Evolutionary conservation across 2,329 filamentous ascomycete species (phyloP).

Genomic region (Penicillium expansum): DNA sequence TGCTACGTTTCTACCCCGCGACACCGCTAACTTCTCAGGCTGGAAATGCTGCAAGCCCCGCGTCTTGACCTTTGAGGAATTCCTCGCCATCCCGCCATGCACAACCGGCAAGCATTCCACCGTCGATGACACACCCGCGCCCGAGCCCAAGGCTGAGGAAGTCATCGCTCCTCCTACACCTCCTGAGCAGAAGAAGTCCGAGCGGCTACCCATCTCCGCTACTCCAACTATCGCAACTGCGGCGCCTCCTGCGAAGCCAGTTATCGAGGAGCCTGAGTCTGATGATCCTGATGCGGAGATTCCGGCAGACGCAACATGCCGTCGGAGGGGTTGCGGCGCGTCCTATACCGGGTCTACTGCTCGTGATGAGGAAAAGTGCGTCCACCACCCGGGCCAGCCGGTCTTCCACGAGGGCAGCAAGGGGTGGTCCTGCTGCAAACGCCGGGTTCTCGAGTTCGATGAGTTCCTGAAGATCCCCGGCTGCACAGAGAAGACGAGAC

Average conservation of each 20-base stretch:
- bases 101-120: conserved; percentile 90
- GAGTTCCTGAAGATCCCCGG: conserved; percentile 96
- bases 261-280: conserved; percentile 70
- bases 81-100: conserved; percentile 87
- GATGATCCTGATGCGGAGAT: conserved; percentile 76
- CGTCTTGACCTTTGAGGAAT: conserved; percentile 96
- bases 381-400: conserved; percentile 83
- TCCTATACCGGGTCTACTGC: conserved; percentile 59
- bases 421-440: conserved; percentile 95
- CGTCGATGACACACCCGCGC: conserved; percentile 66
- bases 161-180: conserved; percentile 26
- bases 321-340: conserved; percentile 70
- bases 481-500: conserved; percentile 75
- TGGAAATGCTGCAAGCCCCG: conserved; percentile 99
- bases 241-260: conserved; percentile 34
- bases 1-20: not conserved
- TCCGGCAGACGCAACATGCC: conserved; percentile 70
- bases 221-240: conserved; percentile 32
- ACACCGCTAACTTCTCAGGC: conserved; percentile 53
- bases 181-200: conserved; percentile 16
- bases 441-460: conserved; percentile 91
- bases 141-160: conserved; percentile 41
- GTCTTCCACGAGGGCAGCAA: conserved; percentile 99
- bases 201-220: conserved; percentile 22
- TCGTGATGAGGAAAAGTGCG: conserved; percentile 72